Conservation (phyloP, 768 basidiomycete genomes). For the Grammothele lineata region DNA sequence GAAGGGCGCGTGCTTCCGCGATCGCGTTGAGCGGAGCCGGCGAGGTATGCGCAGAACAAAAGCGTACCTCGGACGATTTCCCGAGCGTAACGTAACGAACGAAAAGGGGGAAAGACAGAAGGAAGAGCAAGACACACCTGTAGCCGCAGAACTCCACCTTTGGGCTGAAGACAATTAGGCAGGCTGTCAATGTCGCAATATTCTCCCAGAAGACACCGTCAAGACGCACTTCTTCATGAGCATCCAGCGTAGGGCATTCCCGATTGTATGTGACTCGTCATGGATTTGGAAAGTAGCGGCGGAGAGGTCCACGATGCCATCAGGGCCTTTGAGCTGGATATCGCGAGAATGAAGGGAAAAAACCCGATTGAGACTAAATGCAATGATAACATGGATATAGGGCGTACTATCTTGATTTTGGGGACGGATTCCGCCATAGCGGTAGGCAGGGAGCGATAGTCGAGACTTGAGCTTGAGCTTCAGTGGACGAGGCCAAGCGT, state of each 20-base stretch:
- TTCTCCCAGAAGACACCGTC: background rate
- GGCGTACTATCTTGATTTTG: constrained; percentile 10
- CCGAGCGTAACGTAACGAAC: background rate
- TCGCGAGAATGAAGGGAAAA: too few species aligned
- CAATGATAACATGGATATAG: too few species aligned
- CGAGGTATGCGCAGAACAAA: too few species aligned
- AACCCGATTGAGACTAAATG: too few species aligned
- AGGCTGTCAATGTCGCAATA: constrained; percentile 1
- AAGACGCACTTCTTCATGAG: constrained; percentile 92
- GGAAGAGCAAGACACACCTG: constrained; percentile 62
- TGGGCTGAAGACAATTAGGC: constrained; percentile 48
- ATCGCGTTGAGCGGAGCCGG: too few species aligned
- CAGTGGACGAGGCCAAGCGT: too few species aligned
- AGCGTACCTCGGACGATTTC: background rate
- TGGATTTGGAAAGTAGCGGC: constrained; percentile 89
- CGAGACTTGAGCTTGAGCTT: too few species aligned
- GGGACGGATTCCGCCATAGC: constrained; percentile 4
- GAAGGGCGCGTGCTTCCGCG: too few species aligned
- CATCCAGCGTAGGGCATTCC: constrained; percentile 96
- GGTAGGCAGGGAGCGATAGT: constrained; percentile 2
- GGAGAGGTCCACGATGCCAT: constrained; percentile 62
- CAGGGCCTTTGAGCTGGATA: constrained; percentile 83
- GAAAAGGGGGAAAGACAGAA: constrained; percentile 2
- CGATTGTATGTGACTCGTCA: constrained; percentile 95
- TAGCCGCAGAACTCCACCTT: constrained; percentile 99